These are phyloP conservation scores for Tetragonia tetragonoides DNA, from an alignment of 148 eudicot species.

Conservation along the genomic window DNA sequence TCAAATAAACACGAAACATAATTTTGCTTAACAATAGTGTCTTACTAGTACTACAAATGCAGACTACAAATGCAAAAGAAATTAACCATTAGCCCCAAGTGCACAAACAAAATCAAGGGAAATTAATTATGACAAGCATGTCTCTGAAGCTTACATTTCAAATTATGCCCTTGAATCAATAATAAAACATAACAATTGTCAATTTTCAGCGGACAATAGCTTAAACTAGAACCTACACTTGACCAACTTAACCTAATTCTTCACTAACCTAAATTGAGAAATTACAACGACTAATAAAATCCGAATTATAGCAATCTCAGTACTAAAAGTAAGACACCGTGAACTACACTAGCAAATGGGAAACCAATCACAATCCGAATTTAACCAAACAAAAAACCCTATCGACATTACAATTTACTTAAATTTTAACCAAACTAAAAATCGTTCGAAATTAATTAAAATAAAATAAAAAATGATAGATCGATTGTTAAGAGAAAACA, in stretches of 20 bases:
- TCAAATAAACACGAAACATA: not conserved
- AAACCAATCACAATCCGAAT: slow-evolving; percentile 3
- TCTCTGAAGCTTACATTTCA: not conserved
- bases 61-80: not conserved
- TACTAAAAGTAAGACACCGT: not conserved
- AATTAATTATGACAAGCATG: not conserved
- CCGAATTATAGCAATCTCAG: not conserved
- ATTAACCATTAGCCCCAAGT: not conserved
- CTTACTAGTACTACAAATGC: too few relatives aligned
- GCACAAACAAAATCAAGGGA: not conserved
- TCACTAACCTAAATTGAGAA: not conserved
- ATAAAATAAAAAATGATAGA: not conserved
- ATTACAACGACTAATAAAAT: not conserved
- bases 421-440: slow-evolving; percentile 5
- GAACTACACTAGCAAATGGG: not conserved
- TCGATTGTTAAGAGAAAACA: not conserved
- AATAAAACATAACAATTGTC: not conserved
- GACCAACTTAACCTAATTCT: slow-evolving; percentile 1
- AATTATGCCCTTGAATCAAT: not conserved
- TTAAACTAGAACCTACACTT: not conserved
- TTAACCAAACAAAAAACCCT: slow-evolving; percentile 1
- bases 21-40: not conserved
- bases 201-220: not conserved
- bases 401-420: not conserved
- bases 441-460: not conserved